Evolutionary conservation across 2,329 filamentous ascomycete species (phyloP), one percentile per base, ranked within the genome.

Genomic region (Sclerotinia borealis): DNA sequence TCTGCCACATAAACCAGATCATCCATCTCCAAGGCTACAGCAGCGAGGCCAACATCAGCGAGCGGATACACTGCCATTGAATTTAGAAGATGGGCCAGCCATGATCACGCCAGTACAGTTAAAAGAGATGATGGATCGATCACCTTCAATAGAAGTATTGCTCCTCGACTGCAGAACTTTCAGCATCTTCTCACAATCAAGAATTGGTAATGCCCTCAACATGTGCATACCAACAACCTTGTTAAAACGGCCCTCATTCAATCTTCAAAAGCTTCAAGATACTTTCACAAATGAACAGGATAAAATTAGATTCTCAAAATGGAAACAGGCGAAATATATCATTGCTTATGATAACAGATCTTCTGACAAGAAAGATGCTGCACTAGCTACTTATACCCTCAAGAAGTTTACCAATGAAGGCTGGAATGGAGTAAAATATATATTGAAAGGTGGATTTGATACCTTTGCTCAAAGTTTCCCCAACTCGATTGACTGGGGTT

Each of bases 151-250:
- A 10, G 71, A 76, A 9, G 77, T 79, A 0, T 68, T 99, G 37
- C 74, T 98, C 1, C 79, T 99, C 5, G 95, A 99, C 74, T 83
- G 98, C 27, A 86, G 95, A 45, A 92, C 96, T 0, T 91, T 88
- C 34, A 92, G 92, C 25, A 91, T 93, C 68, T 97, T 89, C 72
- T 83, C 87, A 0, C 81, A 85, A 51, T 87, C 90, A 27, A 86
- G 90, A 36, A 90, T 98, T 61, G 79, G 81, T 56, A 88, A 88
- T n/a, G 91, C 93, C 0, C 78, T 99, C 37, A 98, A 96, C 73
- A 80, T 99, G 6, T 98, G 95, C 73, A 96, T 98, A 65, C 95
- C 95, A 0, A 98, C 95, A 0, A 98, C 93, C 0, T 79, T 99
- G 17, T 78, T 99, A 22, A 98, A 98, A 76, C 83, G 95, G 56